Base-by-base conservation (phyloP, 805 yeast genomes). In the Kuraishia floccosa region DNA sequence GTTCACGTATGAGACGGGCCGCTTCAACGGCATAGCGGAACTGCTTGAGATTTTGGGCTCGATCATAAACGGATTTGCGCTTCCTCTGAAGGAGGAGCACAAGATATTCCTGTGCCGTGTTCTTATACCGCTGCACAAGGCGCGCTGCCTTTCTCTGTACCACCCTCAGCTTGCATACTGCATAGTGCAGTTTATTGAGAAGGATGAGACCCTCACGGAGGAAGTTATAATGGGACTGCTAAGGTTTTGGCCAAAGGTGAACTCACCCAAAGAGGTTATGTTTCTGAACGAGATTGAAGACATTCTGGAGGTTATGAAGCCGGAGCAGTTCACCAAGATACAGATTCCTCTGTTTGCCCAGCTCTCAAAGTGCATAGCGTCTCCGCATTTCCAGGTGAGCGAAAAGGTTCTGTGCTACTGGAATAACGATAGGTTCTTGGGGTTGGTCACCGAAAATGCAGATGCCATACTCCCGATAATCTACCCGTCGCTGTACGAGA, bases 141-240 rank as follows among this genome's bases (percentile, higher is more conserved):
- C 84, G 12, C 79, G 87, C 51, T 74, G 91, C 32, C 64, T 91
- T 35, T 79, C 94, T 6, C 61, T 89, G 39, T 91, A 89, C 54
- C 98, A 91, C 52, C 96, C 97, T 23, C 98, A 91, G 56, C 67
- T 91, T 41, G 95, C 97, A 5, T 91, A 91, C 56, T 91, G 98
- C 60, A 82, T 91, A 25, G 93, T 91, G 18, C 98, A 91, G 58
- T 91, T 91, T 54, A 62, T 91, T 45, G 98, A 91, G 47, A 91
- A 91, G 55, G 98, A 91, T 50, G 93, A 95, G 3, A 41, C 69
- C 10, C 64, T 91, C 43, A 89, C 97, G 2, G 96, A 87, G 53
- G 97, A 87, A 52, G 97, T 91, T n/a, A 73, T 91, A 17, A 76
- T 84, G 84, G 96, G 96, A 3, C 60, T 91, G 37, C 60, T 91